phyloP scores from a whole-genome alignment of 2,329 filamentous ascomycete genomes.

The Trichoderma cornu-damae region DNA sequence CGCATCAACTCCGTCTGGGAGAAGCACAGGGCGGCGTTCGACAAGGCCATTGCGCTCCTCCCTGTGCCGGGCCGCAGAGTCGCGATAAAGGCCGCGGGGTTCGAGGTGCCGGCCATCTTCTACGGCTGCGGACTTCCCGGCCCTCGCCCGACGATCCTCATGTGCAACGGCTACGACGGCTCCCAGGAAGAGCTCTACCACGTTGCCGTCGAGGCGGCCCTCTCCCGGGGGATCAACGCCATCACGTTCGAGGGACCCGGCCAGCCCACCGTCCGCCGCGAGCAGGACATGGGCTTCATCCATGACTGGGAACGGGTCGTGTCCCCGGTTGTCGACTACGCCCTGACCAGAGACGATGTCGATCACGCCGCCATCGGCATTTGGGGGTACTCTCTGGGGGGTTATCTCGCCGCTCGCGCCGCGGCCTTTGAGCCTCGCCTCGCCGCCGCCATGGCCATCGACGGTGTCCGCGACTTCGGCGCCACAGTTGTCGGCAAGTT shows the following conservation, averaged over 20 bases:
- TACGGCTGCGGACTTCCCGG: constrained; percentile 23
- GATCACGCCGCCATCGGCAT: constrained; percentile 32
- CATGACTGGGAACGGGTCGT: constrained; percentile 40
- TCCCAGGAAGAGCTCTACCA: constrained; percentile 41
- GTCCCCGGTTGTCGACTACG: constrained; percentile 38
- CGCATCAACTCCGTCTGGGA: constrained; percentile 36
- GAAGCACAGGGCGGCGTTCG: constrained; percentile 33
- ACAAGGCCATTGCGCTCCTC: constrained; percentile 34
- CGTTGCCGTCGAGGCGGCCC: constrained; percentile 28
- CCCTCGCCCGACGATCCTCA: constrained; percentile 34
- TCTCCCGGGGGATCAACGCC: constrained; percentile 38
- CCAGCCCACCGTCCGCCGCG: constrained; percentile 38
- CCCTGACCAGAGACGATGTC: constrained; percentile 27
- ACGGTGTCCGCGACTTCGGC: constrained; percentile 36
- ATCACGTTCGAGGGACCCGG: constrained; percentile 45
- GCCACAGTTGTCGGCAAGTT: constrained; percentile 5
- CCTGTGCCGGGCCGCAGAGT: constrained; percentile 31
- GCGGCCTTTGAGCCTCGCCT: constrained; percentile 43
- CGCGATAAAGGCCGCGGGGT: constrained; percentile 28
- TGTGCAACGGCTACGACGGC: constrained; percentile 40
- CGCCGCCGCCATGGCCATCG: constrained; percentile 36
- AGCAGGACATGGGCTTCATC: constrained; percentile 42
- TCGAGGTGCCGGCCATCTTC: constrained; percentile 34
- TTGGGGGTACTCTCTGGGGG: constrained; percentile 40
- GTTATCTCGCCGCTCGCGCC: constrained; percentile 37